Base-by-base conservation (phyloP, 768 basidiomycete species). In the Lactifluus rugatus region DNA sequence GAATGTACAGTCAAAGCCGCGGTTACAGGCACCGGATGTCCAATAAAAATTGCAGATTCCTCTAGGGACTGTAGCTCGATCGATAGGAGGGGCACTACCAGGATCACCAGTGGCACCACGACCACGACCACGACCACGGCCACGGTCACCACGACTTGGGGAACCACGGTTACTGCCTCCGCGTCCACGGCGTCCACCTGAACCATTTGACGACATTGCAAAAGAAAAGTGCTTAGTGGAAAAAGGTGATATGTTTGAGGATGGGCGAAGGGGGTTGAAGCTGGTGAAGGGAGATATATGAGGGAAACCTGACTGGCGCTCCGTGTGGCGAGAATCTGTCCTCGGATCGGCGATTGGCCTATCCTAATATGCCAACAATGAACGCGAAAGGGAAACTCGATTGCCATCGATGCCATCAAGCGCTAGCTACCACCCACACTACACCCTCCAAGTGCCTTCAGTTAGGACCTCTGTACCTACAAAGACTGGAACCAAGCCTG, bases 21-120 rank as follows among this genome's bases (percentile, higher is more conserved):
- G 63, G 32, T 57, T 42, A 39, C 71, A 72, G 7, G 54, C 48
- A 41, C 71, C 71, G 36, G 62, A 60, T 1, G 64, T 57, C 68
- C 68, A 72, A 58, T 51, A 72, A 39, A 66, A 67, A 6, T 54
- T 34, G 57, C 71, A 72, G 3, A 65, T 47, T n/a, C 66, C 66
- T 19, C 57, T 57, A 1, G 70, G 69, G 16, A 57, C 49, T 41
- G 39, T n/a, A 17, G 44, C 14, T 34, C 42, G 44, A 17, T 58
- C 62, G 19, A 44, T 36, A 36, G 56, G 45, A 14, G 52, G 51
- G 26, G 36, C 13, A 31, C 31, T 55, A 25, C 60, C 58, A 37
- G 44, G 25, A 6, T 58, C 60, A 36, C 62, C n/a, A n/a, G n/a
- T n/a, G n/a, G 9, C 9, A 31, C 28, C 28, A 31, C 28, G 28